Evolutionary conservation across 176 grass and related monocot species (phyloP), one percentile per base, ranked within the genome.

Genomic region (Bromus sterilis): DNA sequence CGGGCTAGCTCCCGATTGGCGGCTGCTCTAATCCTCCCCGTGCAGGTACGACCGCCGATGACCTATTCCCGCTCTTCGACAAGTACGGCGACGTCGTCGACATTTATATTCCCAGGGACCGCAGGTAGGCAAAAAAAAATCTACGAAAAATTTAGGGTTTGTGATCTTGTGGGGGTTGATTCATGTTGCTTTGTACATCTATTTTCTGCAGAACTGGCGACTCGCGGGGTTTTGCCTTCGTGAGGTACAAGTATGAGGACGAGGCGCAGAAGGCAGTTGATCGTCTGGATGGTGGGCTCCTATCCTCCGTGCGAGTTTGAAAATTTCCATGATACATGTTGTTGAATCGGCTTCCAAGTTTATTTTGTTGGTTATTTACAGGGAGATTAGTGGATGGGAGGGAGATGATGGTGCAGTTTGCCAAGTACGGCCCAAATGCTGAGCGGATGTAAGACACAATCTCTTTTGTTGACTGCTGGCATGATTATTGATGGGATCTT

Each of bases 391-490:
- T 98, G 43, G 93, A 98, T 30, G 93, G 96, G 67, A 91, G 96
- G 66, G 88, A 92, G 75, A 98, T 98, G 65, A 98, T 98, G 96
- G 96, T 98, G 74, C 96, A 98, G 72, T 98, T 98, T 85, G 96
- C 96, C 14, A 98, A 98, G 77, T 98, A 98, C 23, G 96, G 96
- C 23, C 96, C 96, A 13, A 98, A 95, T 77, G 88, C 96, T 71
- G 96, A 98, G 69, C 77, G 76, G 39, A 98, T 98, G 96, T 98
- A 88, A 95, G 90, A 91, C 65, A 4, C n/a, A 33, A 16, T 66
- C 15, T 42, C 24, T 62, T 43, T 41, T 75, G 4, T 9, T 71
- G 10, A 4, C 32, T 39, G 20, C 26, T 75, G 56, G 11, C 66
- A n/a, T 60, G 31, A 23, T 9, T 49, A 7, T 76, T 36, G 15